Evolutionary conservation across 208 protist species (phyloP), one percentile per base, ranked within the genome.

Genomic region (Crithidia sp.): DNA sequence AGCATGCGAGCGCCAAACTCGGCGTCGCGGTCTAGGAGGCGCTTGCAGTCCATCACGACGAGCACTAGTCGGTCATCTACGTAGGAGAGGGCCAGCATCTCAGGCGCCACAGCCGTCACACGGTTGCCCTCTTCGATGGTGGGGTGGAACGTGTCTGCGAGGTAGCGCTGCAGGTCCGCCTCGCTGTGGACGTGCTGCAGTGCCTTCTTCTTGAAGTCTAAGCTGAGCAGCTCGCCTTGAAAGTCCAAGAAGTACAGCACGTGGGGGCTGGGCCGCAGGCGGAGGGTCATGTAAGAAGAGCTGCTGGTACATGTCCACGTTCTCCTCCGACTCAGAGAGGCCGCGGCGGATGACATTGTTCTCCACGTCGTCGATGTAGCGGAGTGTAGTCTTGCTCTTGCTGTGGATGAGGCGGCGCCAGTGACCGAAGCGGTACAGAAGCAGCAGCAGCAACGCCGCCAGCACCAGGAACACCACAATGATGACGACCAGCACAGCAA

Each of bases 181-280:
- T 76, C 76, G 16, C 52, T 73, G 14, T 17, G 36, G 7, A 81
- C 41, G 13, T 61, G 43, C 7, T 53, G 50, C 12, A 62, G 47
- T 14, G 67, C 6, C 40, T 76, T 71, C 53, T 57, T 76, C 12
- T 79, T 73, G 49, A 93, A 76, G 64, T 91, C 69, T 5, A 93
- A 10, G 55, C 72, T 67, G 7, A 75, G 70, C 45, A 81, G 69
- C 36, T 74, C 73, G 0, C 65, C 74, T 39, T 78, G 57, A 10
- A 85, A 68, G 52, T 93, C 85, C n/a, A 90, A 49, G 63, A 88
- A 91, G 65, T 89, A 82, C 7, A 93, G 59, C 36, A 80, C 28
- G 50, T 77, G 70, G 4, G 59, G 44, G 41, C 76, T 77, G 16
- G 70, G 70, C 7, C 49, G 66, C 14, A 75, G 56, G 5, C 76